These are phyloP conservation scores for Escovopsis sp. DNA, from an alignment of 2,329 filamentous ascomycete genomes.

Conservation along the genomic window DNA sequence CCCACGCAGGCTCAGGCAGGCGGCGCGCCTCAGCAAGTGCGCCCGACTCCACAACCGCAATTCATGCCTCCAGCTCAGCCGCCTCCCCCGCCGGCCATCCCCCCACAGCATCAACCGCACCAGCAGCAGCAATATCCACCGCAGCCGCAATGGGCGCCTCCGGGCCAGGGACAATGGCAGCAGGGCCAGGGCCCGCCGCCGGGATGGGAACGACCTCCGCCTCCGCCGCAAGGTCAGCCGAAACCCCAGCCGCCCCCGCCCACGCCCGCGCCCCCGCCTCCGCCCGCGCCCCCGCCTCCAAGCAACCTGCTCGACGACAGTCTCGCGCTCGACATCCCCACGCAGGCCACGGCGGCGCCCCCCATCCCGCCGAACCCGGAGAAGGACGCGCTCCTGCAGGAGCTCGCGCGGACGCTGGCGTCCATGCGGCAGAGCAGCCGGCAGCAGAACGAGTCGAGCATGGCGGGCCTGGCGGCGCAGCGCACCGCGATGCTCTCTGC, in stretches of 20 bases:
- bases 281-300: conserved; percentile 13
- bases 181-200: conserved; percentile 10
- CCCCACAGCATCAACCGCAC: conserved; percentile 8
- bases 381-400: conserved; percentile 72
- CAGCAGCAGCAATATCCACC: conserved; percentile 9
- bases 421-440: conserved; percentile 54
- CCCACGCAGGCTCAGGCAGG: conserved; percentile 19
- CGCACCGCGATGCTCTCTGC: conserved; percentile 60
- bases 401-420: conserved; percentile 57
- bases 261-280: background rate
- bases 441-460: conserved; percentile 56
- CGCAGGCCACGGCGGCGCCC: conserved; percentile 47
- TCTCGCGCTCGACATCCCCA: conserved; percentile 34
- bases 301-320: conserved; percentile 44
- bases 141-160: background rate
- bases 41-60: background rate
- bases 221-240: conserved; percentile 4
- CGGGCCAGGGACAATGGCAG: conserved; percentile 11
- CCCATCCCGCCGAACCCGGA: conserved; percentile 92
- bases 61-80: background rate
- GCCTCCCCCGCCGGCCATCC: background rate
- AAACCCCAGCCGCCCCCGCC: conserved; percentile 8
- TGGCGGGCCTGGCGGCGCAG: conserved; percentile 66
- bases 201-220: conserved; percentile 9
- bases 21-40: background rate